Base-by-base conservation (phyloP, 768 basidiomycete species). In the Erythrobasidium yunnanense region DNA sequence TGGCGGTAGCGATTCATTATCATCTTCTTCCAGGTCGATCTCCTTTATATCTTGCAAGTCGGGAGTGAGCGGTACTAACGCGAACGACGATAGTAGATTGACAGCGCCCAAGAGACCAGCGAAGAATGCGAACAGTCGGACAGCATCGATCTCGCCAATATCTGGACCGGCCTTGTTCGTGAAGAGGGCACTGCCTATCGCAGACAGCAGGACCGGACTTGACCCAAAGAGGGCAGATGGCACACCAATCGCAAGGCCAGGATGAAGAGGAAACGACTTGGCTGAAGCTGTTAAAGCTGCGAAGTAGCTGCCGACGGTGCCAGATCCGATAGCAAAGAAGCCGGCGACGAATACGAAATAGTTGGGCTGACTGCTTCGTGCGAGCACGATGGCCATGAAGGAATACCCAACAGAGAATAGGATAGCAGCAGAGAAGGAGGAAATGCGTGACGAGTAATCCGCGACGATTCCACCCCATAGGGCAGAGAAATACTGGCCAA, bases 401-500 rank as follows among this genome's bases (percentile, higher is more conserved):
- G 42, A 20, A 33, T 50, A 63, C 17, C 60, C 60, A 2, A 18
- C 11, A 13, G 23, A 25, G 47, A 50, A 63, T 25, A 95, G 82
- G 77, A 93, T 32, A 47, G 45, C 46, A 3, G 60, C 60, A 30
- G 42, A 30, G 91, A 62, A 93, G 81, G 74, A 92, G 91, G 71
- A 87, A 83, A 58, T 83, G 78, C 69, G 84, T 85, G 78, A 89
- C 85, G 75, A 93, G 92, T 67, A 93, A 81, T 66, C 93, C 78
- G 76, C 93, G 91, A 78, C 92, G 89, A 1, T 29, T 5, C 60
- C 60, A 29, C 29, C 33, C 23, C 49, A 49, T 25, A 63, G 49
- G 18, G 60, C 60, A 22, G 42, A 15, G 27, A 5, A 22, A 22
- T 63, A 63, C 42, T 50, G 49, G 15, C 60, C 60, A n/a, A 30